Conservation (phyloP, 306 rosid species). For the Canavalia ensiformis region DNA sequence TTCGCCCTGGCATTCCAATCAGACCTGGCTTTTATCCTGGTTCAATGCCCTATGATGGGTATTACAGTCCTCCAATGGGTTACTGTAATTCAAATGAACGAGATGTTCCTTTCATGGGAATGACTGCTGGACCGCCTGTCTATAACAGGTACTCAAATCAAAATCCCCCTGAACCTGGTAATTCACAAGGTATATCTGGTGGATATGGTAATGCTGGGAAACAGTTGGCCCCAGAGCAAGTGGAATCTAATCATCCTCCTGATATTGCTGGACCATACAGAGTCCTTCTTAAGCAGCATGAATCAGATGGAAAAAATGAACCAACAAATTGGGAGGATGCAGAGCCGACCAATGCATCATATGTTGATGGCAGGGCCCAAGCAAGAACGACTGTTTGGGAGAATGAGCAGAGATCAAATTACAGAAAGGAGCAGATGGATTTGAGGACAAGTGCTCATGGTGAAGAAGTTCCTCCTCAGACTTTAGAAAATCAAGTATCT, state of each 20-base stretch:
- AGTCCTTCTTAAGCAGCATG: slow-evolving; percentile 87
- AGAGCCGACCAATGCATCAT: slow-evolving; percentile 47
- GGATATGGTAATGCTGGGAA: slow-evolving; percentile 67
- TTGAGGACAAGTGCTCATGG: slow-evolving; percentile 49
- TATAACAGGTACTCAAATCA: slow-evolving; percentile 72
- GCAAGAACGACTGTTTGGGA: slow-evolving; percentile 60
- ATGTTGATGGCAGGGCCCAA: slow-evolving; percentile 56
- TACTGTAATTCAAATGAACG: slow-evolving; percentile 81
- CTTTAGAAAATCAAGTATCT: slow-evolving; percentile 60
- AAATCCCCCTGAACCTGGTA: slow-evolving; percentile 66
- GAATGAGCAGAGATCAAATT: slow-evolving; percentile 68
- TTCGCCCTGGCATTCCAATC: slow-evolving; percentile 82
- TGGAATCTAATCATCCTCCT: slow-evolving; percentile 68
- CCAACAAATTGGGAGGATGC: slow-evolving; percentile 64
- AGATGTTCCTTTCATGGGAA: slow-evolving; percentile 79
- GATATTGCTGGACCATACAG: slow-evolving; percentile 81
- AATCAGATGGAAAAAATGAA: slow-evolving; percentile 71
- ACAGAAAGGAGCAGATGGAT: slow-evolving; percentile 61
- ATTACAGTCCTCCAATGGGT: slow-evolving; percentile 78
- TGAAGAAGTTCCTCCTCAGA: slow-evolving; percentile 63
- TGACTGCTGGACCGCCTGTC: slow-evolving; percentile 70
- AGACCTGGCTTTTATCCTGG: slow-evolving; percentile 92
- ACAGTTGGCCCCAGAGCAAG: slow-evolving; percentile 59
- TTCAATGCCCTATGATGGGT: slow-evolving; percentile 81
- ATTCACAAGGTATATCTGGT: slow-evolving; percentile 69